Percentiles rank a stretch among this genome's conserved stretches.
phyloP scores from a whole-genome alignment of 2,329 filamentous ascomycete species.

The Metarhizium brunneum region DNA sequence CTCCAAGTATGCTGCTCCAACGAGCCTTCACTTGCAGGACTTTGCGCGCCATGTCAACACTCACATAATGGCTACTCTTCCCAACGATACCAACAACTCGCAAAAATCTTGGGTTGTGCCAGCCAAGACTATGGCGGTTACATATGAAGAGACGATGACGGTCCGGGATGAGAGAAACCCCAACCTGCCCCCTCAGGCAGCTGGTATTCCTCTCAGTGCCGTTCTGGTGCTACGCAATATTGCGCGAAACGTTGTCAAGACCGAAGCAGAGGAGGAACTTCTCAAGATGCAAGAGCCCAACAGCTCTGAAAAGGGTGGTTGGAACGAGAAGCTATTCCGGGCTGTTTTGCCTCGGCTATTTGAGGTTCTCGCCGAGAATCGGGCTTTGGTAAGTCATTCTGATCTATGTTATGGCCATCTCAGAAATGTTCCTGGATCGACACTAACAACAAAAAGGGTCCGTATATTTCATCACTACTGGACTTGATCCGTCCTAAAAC shows the following conservation, averaged over 20 bases:
- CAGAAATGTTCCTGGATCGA: not conserved
- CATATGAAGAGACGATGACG: conserved; percentile 46
- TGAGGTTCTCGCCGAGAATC: conserved; percentile 63
- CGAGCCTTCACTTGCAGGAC: conserved; percentile 36
- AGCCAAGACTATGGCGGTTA: conserved; percentile 44
- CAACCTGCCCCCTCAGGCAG: conserved; percentile 52
- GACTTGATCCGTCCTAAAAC: conserved; percentile 24
- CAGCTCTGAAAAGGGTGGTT: conserved; percentile 41
- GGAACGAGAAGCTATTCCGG: conserved; percentile 60
- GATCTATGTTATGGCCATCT: not conserved
- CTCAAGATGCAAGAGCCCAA: conserved; percentile 35
- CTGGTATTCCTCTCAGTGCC: conserved; percentile 69
- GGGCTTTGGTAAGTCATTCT: conserved; percentile 39
- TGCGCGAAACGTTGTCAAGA: conserved; percentile 57
- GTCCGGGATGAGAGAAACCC: conserved; percentile 49
- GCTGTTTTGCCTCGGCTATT: conserved; percentile 55
- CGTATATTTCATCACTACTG: conserved; percentile 30
- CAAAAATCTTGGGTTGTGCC: conserved; percentile 39
- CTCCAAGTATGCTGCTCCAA: conserved; percentile 40
- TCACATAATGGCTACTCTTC: conserved; percentile 42
- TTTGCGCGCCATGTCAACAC: conserved; percentile 59
- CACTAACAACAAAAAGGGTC: conserved; percentile 21
- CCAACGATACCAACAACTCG: conserved; percentile 10
- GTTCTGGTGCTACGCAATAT: conserved; percentile 73
- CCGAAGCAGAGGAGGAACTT: conserved; percentile 46